Conservation (phyloP, 202 grass and related monocot species). For the Musa balbisiana region DNA sequence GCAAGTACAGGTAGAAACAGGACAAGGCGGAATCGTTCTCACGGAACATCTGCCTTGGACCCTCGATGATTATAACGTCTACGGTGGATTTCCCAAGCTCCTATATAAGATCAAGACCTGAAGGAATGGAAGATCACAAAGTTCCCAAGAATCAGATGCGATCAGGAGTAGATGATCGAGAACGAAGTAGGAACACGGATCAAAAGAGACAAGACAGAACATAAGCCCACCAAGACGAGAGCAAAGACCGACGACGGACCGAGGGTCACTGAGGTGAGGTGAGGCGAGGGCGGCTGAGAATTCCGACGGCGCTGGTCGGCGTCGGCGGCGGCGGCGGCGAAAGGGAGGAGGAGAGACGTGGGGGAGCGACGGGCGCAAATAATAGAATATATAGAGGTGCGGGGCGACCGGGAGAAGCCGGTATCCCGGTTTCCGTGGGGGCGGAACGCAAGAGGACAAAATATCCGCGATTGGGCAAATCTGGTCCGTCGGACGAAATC, state of each 20-base stretch:
- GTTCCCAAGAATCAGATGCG: background rate
- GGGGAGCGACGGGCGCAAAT: background rate
- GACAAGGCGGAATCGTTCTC: slow-evolving; percentile 24
- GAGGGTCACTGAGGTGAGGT: background rate
- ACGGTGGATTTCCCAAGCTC: background rate
- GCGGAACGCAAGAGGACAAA: background rate
- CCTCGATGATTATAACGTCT: background rate
- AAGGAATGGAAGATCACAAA: background rate
- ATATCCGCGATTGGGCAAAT: background rate
- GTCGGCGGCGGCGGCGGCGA: background rate
- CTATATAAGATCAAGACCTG: background rate
- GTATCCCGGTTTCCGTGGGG: background rate
- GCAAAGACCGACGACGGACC: background rate
- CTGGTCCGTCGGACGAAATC: background rate
- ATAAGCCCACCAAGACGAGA: background rate
- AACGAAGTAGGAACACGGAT: background rate
- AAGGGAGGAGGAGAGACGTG: background rate
- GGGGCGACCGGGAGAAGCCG: background rate
- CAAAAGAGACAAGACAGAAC: background rate
- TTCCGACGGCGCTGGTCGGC: background rate
- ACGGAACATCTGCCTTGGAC: background rate
- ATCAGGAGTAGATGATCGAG: background rate
- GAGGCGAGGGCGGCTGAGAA: background rate
- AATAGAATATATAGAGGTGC: slow-evolving; percentile 2
- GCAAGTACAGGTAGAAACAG: slow-evolving; percentile 27